Percentiles rank a stretch among this genome's conserved stretches.
phyloP scores from a whole-genome alignment of 306 rosid species.

The Oemleria cerasiformis region DNA sequence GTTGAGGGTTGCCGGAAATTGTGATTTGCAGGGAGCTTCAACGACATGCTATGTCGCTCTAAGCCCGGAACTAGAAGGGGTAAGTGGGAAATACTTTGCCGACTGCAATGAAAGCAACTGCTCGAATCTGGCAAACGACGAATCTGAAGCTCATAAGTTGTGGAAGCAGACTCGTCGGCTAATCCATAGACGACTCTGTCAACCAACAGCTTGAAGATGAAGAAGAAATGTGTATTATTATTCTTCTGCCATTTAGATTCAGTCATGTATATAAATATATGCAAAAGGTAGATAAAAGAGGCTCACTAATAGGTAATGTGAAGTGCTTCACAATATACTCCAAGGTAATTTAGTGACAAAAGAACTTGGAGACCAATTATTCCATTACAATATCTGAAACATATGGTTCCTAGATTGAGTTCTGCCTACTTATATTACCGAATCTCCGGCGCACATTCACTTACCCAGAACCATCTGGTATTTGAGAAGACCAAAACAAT shows the following conservation, averaged over 20 bases:
- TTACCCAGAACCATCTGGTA: too few species aligned
- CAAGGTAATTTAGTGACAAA: not conserved
- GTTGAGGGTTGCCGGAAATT: not conserved
- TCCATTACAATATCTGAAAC: not conserved
- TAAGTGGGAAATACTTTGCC: slow-evolving; percentile 71
- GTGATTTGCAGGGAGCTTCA: slow-evolving; percentile 65
- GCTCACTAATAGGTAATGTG: not conserved
- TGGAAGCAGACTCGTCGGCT: slow-evolving; percentile 62
- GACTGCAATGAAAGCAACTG: slow-evolving; percentile 81
- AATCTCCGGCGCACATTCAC: not conserved
- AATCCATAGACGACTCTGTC: slow-evolving; percentile 52
- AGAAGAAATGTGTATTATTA: slow-evolving; percentile 16
- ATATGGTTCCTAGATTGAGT: not conserved
- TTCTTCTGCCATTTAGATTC: slow-evolving; percentile 5
- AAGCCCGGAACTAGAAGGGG: slow-evolving; percentile 62
- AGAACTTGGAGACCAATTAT: not conserved
- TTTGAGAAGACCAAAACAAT: too few species aligned
- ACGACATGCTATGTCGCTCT: slow-evolving; percentile 86
- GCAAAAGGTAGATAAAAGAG: not conserved
- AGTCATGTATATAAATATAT: not conserved
- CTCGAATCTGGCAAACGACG: slow-evolving; percentile 76
- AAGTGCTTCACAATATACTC: not conserved
- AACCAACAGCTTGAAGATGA: slow-evolving; percentile 27
- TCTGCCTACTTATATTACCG: not conserved
- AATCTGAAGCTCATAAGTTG: slow-evolving; percentile 64